A percentile compares a stretch with the other conserved stretches of the same genome.
Evolutionary conservation across 2,329 filamentous ascomycete genomes (phyloP).

Genomic region (Whalleya microplaca): DNA sequence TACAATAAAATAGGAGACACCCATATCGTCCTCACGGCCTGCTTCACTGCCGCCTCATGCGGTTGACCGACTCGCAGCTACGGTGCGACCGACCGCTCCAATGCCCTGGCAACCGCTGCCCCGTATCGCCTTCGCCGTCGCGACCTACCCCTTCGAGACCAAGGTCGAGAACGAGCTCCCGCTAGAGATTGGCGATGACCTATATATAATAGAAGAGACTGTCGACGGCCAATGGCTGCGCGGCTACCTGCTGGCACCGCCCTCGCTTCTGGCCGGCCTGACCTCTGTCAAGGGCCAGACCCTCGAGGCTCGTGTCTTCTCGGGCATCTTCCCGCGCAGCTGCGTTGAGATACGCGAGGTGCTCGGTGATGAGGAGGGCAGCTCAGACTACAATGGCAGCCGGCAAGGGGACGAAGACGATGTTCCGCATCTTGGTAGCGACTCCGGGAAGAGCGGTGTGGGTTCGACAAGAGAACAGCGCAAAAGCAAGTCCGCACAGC

Average conservation of each 20-base stretch:
- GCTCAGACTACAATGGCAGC: slow-evolving; percentile 44
- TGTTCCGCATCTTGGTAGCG: slow-evolving; percentile 44
- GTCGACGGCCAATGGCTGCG: slow-evolving; percentile 91
- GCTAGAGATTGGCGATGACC: slow-evolving; percentile 95
- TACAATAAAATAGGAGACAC: background rate
- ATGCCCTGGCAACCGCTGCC: slow-evolving; percentile 98
- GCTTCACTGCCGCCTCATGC: slow-evolving; percentile 34
- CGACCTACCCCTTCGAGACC: slow-evolving; percentile 90
- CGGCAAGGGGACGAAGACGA: slow-evolving; percentile 35
- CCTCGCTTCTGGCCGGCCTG: slow-evolving; percentile 87
- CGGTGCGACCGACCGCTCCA: slow-evolving; percentile 39
- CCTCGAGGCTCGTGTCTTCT: slow-evolving; percentile 93
- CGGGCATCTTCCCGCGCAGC: slow-evolving; percentile 93
- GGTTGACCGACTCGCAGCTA: slow-evolving; percentile 37
- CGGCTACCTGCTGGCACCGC: slow-evolving; percentile 92
- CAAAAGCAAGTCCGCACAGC: slow-evolving; percentile 27
- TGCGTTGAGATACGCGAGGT: slow-evolving; percentile 96
- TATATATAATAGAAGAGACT: slow-evolving; percentile 98
- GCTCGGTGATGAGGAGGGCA: slow-evolving; percentile 72
- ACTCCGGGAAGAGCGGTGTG: slow-evolving; percentile 60
- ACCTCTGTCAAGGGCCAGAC: slow-evolving; percentile 91
- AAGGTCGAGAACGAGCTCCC: slow-evolving; percentile 88
- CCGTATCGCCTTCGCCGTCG: slow-evolving; percentile 96
- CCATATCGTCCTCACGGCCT: background rate
- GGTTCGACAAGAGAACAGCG: slow-evolving; percentile 41